These are phyloP conservation scores for Rubus idaeus DNA, from an alignment of 306 rosid species.

Conservation along the genomic window DNA sequence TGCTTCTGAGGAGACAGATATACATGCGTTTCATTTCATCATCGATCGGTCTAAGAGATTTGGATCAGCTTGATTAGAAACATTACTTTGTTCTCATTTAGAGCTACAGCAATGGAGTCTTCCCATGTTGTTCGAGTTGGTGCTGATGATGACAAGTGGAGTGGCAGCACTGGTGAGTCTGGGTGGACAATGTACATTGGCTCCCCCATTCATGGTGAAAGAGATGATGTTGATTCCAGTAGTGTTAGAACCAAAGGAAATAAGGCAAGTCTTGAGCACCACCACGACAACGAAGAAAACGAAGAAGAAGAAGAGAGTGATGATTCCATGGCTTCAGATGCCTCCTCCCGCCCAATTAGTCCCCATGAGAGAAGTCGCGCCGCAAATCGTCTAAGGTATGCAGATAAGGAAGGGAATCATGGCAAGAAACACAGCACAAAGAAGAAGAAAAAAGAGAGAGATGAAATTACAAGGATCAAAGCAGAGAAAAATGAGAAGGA, in stretches of 20 bases:
- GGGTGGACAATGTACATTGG: conserved; percentile 79
- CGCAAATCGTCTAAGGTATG: conserved; percentile 16
- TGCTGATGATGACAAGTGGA: conserved; percentile 36
- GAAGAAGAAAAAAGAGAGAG: conserved; percentile 35
- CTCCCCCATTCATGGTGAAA: conserved; percentile 34
- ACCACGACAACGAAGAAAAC: no score
- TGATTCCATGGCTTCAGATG: conserved; percentile 82
- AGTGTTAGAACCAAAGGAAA: background rate
- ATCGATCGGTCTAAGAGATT: no score
- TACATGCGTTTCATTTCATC: conserved; percentile 11
- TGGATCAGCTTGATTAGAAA: background rate
- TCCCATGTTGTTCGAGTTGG: conserved; percentile 37
- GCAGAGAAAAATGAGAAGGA: conserved; percentile 21
- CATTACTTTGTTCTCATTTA: background rate
- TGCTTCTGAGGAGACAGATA: conserved; percentile 17
- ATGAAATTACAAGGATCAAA: conserved; percentile 26
- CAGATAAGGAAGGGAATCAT: conserved; percentile 8
- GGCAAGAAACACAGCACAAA: conserved; percentile 38
- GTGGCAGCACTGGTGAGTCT: conserved; percentile 41
- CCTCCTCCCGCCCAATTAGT: conserved; percentile 65
- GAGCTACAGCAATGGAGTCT: conserved; percentile 52
- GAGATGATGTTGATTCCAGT: background rate
- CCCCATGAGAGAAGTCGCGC: conserved; percentile 29
- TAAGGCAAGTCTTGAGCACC: conserved; percentile 2
- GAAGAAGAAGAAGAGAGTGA: conserved; percentile 39